Conservation (phyloP, 2,329 filamentous ascomycete species). For the Colletotrichum tofieldiae region DNA sequence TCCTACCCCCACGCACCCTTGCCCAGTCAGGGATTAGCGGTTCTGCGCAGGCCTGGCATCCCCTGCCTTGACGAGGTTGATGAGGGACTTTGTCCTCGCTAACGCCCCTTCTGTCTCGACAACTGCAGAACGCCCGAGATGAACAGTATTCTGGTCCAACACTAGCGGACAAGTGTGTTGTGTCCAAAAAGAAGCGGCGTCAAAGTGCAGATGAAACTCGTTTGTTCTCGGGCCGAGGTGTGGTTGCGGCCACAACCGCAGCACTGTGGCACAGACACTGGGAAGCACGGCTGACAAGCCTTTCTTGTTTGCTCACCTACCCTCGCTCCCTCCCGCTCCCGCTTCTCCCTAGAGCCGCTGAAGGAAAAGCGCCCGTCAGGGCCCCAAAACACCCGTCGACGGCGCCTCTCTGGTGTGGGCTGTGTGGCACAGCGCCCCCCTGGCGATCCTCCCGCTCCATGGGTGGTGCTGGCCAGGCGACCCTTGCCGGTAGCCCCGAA, state of each 20-base stretch:
- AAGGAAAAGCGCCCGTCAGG: slow-evolving; percentile 9
- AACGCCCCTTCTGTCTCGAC: slow-evolving; percentile 13
- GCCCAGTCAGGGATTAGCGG: slow-evolving; percentile 28
- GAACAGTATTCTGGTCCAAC: too few relatives aligned
- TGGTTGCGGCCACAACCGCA: neutral
- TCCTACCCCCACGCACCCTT: neutral
- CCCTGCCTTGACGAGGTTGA: neutral
- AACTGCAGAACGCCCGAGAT: neutral
- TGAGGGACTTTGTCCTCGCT: neutral
- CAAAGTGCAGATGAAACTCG: neutral
- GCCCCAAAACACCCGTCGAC: neutral
- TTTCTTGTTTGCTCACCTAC: neutral
- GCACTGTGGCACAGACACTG: slow-evolving; percentile 17
- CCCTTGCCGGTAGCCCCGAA: slow-evolving; percentile 10
- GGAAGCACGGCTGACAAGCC: neutral
- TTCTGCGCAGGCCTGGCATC: slow-evolving; percentile 10
- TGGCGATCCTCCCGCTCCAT: slow-evolving; percentile 33
- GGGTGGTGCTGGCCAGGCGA: slow-evolving; percentile 1
- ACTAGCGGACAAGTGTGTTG: neutral
- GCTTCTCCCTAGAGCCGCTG: slow-evolving; percentile 16
- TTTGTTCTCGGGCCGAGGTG: neutral
- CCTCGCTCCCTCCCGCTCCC: slow-evolving; percentile 17
- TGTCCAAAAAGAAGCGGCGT: neutral
- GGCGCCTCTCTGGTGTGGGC: neutral
- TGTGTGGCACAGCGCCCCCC: slow-evolving; percentile 12